Conservation (phyloP, 768 basidiomycete genomes). For the Fomitopsis pulvina region DNA sequence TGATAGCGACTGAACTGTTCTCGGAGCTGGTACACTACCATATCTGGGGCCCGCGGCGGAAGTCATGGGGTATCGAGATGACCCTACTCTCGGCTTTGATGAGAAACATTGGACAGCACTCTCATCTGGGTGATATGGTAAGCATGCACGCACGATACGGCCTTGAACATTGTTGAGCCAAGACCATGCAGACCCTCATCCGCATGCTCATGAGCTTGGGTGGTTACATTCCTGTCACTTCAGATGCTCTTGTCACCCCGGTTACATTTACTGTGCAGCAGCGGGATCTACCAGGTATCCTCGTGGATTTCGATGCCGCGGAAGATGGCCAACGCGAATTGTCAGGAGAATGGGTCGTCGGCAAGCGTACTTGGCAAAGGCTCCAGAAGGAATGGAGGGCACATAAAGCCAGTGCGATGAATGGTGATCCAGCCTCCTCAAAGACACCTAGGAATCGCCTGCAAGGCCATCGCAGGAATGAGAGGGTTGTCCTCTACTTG, state of each 20-base stretch:
- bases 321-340: slow-evolving; percentile 80
- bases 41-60: slow-evolving; percentile 81
- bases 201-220: slow-evolving; percentile 70
- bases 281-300: slow-evolving; percentile 71
- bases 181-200: slow-evolving; percentile 32
- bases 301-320: slow-evolving; percentile 61
- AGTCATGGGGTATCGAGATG: slow-evolving; percentile 94
- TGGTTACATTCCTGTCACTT: slow-evolving; percentile 79
- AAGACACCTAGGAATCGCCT: neutral
- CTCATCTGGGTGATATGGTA: slow-evolving; percentile 79
- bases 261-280: slow-evolving; percentile 81
- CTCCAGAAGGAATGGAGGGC: slow-evolving; percentile 79
- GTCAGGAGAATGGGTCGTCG: slow-evolving; percentile 96
- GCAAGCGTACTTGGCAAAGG: slow-evolving; percentile 81
- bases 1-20: slow-evolving; percentile 36
- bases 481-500: slow-evolving; percentile 86
- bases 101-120: slow-evolving; percentile 77
- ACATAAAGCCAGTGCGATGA: slow-evolving; percentile 1
- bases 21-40: slow-evolving; percentile 72
- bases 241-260: slow-evolving; percentile 91
- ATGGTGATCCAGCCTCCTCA: slow-evolving; percentile 1
- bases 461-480: slow-evolving; percentile 40
- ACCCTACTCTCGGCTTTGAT: slow-evolving; percentile 82
- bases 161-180: neutral
- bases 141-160: slow-evolving; percentile 20